Percentiles rank a stretch among this genome's conserved stretches.
phyloP scores from a whole-genome alignment of 768 basidiomycete species.

The Mycena rosella region DNA sequence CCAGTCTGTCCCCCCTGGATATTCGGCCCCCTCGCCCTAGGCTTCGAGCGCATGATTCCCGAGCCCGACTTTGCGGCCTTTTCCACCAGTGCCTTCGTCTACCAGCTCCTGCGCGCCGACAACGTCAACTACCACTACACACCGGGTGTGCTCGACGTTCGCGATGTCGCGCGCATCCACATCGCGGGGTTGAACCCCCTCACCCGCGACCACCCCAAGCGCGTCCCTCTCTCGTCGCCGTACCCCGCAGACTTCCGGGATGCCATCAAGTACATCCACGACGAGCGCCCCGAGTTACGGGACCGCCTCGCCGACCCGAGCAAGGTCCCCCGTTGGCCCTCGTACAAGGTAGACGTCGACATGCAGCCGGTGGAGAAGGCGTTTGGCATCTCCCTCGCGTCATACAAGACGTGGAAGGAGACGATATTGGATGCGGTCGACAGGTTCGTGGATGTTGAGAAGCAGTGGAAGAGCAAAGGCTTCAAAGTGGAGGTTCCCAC shows the following conservation, averaged over 20 bases:
- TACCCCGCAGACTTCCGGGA: too few relatives aligned
- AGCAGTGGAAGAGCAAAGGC: conserved; percentile 35
- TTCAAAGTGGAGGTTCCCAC: conserved; percentile 27
- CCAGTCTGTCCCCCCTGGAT: conserved; percentile 40
- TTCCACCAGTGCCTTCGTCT: conserved; percentile 24
- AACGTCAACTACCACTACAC: conserved; percentile 25
- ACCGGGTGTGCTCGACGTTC: conserved; percentile 8
- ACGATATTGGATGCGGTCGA: conserved; percentile 35
- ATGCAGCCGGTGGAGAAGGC: conserved; percentile 36
- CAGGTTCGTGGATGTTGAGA: conserved; percentile 31
- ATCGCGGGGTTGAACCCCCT: too few relatives aligned
- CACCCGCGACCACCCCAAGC: too few relatives aligned
- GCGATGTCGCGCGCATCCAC: too few relatives aligned
- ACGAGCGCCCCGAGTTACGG: too few relatives aligned
- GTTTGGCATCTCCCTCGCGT: conserved; percentile 31
- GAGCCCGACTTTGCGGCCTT: too few relatives aligned
- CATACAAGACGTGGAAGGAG: conserved; percentile 29
- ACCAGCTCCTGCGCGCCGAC: conserved; percentile 31
- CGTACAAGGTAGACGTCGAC: conserved; percentile 37
- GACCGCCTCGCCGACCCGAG: too few relatives aligned
- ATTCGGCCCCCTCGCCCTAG: conserved; percentile 43
- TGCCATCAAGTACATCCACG: too few relatives aligned
- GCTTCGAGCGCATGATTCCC: conserved; percentile 34
- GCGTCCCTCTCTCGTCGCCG: too few relatives aligned
- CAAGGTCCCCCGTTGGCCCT: conserved; percentile 5